Conservation (phyloP, 1,284 basidiomycete genomes). For the Vanrija sp. region DNA sequence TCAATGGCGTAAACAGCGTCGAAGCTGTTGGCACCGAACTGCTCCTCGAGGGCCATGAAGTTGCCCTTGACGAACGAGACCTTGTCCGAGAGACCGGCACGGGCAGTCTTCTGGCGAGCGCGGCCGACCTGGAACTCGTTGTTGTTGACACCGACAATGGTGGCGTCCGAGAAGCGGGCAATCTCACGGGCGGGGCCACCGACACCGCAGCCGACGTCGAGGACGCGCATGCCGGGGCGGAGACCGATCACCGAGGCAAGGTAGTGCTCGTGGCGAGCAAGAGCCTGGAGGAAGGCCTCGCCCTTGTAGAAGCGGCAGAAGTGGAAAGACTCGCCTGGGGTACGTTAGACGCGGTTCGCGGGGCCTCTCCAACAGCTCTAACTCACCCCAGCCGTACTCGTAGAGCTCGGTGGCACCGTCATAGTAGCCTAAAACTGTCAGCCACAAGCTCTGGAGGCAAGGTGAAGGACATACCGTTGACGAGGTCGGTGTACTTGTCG, state of each 20-base stretch:
- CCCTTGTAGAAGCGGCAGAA: slow-evolving; percentile 98
- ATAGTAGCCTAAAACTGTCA: slow-evolving; percentile 68
- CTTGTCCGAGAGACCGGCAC: slow-evolving; percentile 71
- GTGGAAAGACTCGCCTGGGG: slow-evolving; percentile 76
- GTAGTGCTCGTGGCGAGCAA: slow-evolving; percentile 98
- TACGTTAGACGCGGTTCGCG: no score
- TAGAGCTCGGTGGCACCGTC: slow-evolving; percentile 95
- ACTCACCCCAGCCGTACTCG: slow-evolving; percentile 70
- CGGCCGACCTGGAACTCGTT: slow-evolving; percentile 92
- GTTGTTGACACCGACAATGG: slow-evolving; percentile 90
- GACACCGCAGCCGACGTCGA: slow-evolving; percentile 97
- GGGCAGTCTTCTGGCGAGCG: slow-evolving; percentile 76
- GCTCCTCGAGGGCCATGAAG: slow-evolving; percentile 90
- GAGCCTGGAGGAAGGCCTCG: slow-evolving; percentile 73
- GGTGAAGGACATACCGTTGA: slow-evolving; percentile 63
- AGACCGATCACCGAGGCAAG: slow-evolving; percentile 79
- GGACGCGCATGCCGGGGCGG: slow-evolving; percentile 86
- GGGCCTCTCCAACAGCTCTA: no score
- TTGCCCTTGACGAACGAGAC: slow-evolving; percentile 84
- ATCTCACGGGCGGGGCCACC: slow-evolving; percentile 97
- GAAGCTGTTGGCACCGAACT: slow-evolving; percentile 90
- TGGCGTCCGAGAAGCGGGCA: slow-evolving; percentile 80
- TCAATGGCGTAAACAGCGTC: slow-evolving; percentile 99
- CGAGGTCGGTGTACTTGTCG: slow-evolving; percentile 84
- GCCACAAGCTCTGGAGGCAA: neutral